These are phyloP conservation scores for Trichoderma asperelloides DNA, from an alignment of 495 filamentous ascomycete species.

Conservation along the genomic window DNA sequence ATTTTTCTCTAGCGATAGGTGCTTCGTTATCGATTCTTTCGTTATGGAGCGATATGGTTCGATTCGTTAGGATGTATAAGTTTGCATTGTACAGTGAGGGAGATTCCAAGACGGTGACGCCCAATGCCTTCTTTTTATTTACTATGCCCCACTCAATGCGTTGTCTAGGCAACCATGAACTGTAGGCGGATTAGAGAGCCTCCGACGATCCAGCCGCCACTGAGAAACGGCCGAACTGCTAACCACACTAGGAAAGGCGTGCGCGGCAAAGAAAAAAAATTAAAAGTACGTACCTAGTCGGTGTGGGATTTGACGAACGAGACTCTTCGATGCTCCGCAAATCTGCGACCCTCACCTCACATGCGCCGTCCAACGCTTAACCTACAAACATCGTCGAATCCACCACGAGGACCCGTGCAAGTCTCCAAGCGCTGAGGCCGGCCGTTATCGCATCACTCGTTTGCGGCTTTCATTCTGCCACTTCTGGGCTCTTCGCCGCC, in stretches of 20 bases:
- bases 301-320: neutral
- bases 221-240: neutral
- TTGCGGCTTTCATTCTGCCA: neutral
- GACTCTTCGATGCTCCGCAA: neutral
- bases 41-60: neutral
- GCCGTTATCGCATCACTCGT: neutral
- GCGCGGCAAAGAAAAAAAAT: slow-evolving; percentile 15
- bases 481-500: neutral
- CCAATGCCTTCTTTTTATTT: slow-evolving; percentile 10
- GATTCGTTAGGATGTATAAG: slow-evolving; percentile 11
- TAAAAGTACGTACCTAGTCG: slow-evolving; percentile 5
- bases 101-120: neutral
- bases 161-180: slow-evolving; percentile 6
- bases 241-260: slow-evolving; percentile 20
- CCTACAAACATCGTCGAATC: neutral
- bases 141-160: neutral
- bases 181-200: neutral
- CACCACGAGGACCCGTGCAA: neutral
- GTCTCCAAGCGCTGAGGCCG: neutral
- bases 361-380: neutral
- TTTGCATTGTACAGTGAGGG: slow-evolving; percentile 13
- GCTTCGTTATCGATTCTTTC: neutral
- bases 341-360: slow-evolving; percentile 4
- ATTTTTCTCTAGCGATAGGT: neutral
- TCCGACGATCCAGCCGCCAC: neutral